These are phyloP conservation scores for Meyerozyma elateridarum DNA, from an alignment of 1,139 yeast species.

Conservation along the genomic window DNA sequence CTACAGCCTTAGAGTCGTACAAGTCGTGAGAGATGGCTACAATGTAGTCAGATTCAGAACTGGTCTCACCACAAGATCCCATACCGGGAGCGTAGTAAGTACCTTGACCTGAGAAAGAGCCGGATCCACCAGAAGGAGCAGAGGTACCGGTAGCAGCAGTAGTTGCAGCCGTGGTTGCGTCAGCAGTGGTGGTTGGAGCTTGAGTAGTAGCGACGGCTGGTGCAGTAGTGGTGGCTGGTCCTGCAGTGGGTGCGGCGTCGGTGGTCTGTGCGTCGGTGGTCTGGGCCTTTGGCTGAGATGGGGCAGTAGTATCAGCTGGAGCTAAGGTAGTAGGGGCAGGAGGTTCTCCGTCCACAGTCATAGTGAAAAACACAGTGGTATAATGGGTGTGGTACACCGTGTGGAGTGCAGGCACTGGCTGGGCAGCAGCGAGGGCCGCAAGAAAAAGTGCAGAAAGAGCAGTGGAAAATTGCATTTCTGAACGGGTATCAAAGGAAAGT, in stretches of 20 bases:
- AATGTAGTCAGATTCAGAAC: constrained; percentile 9
- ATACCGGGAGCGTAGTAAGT: constrained; percentile 65
- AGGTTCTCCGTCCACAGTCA: constrained; percentile 5
- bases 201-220: constrained; percentile 13
- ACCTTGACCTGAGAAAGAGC: constrained; percentile 45
- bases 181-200: constrained; percentile 12
- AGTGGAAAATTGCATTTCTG: constrained; percentile 15
- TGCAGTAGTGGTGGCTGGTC: constrained; percentile 13
- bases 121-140: constrained; percentile 4
- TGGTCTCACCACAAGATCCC: constrained; percentile 37
- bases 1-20: constrained; percentile 71
- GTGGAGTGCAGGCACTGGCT: constrained; percentile 21
- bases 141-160: constrained; percentile 8
- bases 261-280: constrained; percentile 16
- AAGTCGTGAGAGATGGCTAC: constrained; percentile 9
- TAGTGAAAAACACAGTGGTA: constrained; percentile 16
- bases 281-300: constrained; percentile 8
- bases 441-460: constrained; percentile 12
- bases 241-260: constrained; percentile 11
- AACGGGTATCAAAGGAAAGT: constrained; percentile 11
- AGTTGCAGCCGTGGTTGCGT: constrained; percentile 22
- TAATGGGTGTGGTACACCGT: constrained; percentile 15
- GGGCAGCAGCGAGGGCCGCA: constrained; percentile 13
- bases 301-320: constrained; percentile 10
- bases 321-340: constrained; percentile 14